These are phyloP conservation scores for Kodamaea sp. DNA, from an alignment of 1,139 yeast genomes.

Conservation along the genomic window DNA sequence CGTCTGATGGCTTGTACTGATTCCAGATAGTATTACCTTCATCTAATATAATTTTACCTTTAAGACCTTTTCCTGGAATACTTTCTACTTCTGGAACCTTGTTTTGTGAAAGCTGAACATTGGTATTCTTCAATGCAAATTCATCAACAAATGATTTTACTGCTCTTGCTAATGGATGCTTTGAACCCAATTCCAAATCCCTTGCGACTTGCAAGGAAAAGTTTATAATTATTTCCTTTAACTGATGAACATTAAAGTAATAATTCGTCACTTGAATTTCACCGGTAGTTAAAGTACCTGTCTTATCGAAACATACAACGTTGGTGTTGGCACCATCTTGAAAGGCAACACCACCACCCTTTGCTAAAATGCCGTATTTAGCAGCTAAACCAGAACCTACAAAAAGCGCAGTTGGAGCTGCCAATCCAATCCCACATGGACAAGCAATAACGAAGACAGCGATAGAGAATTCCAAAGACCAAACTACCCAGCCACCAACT, in stretches of 20 bases:
- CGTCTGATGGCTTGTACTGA: constrained; percentile 31
- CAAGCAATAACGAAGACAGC: constrained; percentile 67
- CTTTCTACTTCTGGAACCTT: constrained; percentile 49
- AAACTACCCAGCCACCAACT: constrained; percentile 71
- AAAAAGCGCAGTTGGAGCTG: constrained; percentile 48
- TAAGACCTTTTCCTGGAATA: constrained; percentile 57
- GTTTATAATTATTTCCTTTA: constrained; percentile 17
- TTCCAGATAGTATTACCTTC: constrained; percentile 26
- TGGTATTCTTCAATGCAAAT: constrained; percentile 12
- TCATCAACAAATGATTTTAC: constrained; percentile 42
- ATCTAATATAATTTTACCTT: constrained; percentile 35
- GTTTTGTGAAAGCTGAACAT: constrained; percentile 26
- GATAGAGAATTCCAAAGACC: constrained; percentile 76
- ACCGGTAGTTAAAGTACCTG: constrained; percentile 75
- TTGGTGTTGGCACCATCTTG: constrained; percentile 68
- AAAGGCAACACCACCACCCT: constrained; percentile 81
- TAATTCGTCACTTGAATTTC: constrained; percentile 55
- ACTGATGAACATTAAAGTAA: constrained; percentile 18
- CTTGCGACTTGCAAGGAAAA: constrained; percentile 49
- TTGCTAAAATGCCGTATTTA: constrained; percentile 64
- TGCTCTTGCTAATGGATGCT: constrained; percentile 67
- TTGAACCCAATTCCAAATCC: constrained; percentile 62
- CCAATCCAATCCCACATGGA: constrained; percentile 48
- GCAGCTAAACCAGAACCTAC: constrained; percentile 49
- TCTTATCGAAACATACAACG: constrained; percentile 72